phyloP scores from a whole-genome alignment of 805 yeast species.

The Lipomyces japonicus region DNA sequence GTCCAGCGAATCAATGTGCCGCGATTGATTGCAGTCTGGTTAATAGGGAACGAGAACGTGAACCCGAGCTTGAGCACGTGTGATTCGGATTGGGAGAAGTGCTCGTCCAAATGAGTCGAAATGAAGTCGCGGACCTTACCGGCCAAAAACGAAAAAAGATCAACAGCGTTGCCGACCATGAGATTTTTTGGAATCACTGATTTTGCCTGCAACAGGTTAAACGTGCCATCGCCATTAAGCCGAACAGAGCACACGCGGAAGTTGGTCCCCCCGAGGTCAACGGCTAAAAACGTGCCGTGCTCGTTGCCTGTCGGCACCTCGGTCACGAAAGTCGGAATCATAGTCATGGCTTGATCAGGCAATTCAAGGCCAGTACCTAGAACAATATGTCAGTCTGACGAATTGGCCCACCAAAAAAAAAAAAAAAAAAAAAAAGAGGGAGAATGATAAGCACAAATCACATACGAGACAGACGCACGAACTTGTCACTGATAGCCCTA shows the following conservation, averaged over 20 bases:
- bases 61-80: slow-evolving; percentile 70
- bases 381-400: slow-evolving; percentile 21
- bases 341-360: slow-evolving; percentile 41
- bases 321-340: slow-evolving; percentile 92
- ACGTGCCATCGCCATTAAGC: slow-evolving; percentile 62
- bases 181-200: slow-evolving; percentile 73
- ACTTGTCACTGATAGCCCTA: slow-evolving; percentile 30
- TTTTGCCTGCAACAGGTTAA: slow-evolving; percentile 69
- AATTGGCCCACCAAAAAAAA: slow-evolving; percentile 12
- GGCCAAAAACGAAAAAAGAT: slow-evolving; percentile 73
- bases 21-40: slow-evolving; percentile 71
- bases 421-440: too few species aligned
- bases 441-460: too few species aligned
- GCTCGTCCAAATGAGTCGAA: slow-evolving; percentile 58
- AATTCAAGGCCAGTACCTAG: slow-evolving; percentile 35
- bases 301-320: slow-evolving; percentile 82
- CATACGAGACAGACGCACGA: slow-evolving; percentile 23
- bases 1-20: slow-evolving; percentile 94
- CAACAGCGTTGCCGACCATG: slow-evolving; percentile 63
- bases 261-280: slow-evolving; percentile 94
- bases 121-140: slow-evolving; percentile 63
- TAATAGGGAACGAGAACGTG: slow-evolving; percentile 90
- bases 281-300: slow-evolving; percentile 77
- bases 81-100: slow-evolving; percentile 35
- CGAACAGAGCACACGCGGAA: slow-evolving; percentile 88